Evolutionary conservation across 345 rosid species (phyloP).

Genomic region (Populus ilicifolia): DNA sequence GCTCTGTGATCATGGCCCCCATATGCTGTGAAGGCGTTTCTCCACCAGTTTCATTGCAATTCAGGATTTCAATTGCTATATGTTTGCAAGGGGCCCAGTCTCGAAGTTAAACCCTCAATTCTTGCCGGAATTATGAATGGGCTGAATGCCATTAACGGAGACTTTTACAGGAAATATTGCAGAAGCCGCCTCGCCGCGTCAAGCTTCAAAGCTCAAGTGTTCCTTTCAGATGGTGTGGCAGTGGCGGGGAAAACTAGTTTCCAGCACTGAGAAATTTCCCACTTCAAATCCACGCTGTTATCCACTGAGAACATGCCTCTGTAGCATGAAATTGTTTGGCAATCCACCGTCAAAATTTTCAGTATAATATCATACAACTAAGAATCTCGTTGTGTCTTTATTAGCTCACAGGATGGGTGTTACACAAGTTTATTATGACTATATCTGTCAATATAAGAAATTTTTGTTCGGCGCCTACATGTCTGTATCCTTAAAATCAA

Average conservation of each 20-base stretch:
- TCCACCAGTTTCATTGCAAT: neutral
- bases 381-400: too few species aligned
- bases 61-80: neutral
- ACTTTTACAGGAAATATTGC: neutral
- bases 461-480: accelerated
- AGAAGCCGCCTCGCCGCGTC: neutral
- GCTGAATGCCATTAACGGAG: neutral
- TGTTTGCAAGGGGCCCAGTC: too few species aligned
- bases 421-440: too few species aligned
- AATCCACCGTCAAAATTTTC: too few species aligned
- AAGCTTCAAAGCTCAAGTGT: neutral
- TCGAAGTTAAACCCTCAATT: neutral
- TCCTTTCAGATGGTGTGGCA: neutral
- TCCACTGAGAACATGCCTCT: neutral
- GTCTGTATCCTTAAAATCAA: too few species aligned
- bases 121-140: neutral
- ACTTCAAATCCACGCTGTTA: neutral
- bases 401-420: too few species aligned
- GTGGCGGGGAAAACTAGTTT: neutral
- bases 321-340: neutral
- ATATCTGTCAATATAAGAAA: too few species aligned
- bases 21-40: neutral
- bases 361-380: too few species aligned
- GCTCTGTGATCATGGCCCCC: neutral
- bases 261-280: neutral